phyloP scores from a whole-genome alignment of 148 eudicot species.

The Rhododendron simsii region DNA sequence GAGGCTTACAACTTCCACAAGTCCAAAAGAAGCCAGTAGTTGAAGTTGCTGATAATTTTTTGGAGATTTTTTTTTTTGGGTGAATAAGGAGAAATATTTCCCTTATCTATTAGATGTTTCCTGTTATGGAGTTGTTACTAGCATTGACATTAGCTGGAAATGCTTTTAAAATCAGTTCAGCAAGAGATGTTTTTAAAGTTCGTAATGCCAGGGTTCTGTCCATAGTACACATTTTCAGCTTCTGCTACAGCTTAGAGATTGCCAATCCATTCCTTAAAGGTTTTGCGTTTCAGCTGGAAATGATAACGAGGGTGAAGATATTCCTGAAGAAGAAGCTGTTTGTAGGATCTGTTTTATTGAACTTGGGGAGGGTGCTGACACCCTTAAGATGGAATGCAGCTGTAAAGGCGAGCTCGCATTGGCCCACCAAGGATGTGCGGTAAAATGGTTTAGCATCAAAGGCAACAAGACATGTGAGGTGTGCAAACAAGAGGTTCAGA shows the following conservation, averaged over 20 bases:
- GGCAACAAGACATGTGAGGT: slow-evolving; percentile 94
- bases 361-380: slow-evolving; percentile 77
- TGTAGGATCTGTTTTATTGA: slow-evolving; percentile 93
- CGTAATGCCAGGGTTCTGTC: background rate
- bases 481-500: slow-evolving; percentile 81
- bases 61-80: background rate
- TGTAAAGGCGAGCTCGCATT: slow-evolving; percentile 97
- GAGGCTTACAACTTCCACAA: background rate
- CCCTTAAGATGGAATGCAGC: slow-evolving; percentile 91
- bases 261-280: slow-evolving; percentile 30
- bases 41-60: background rate
- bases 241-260: slow-evolving; percentile 6
- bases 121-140: background rate
- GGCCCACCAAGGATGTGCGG: slow-evolving; percentile 88
- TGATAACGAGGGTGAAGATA: slow-evolving; percentile 54
- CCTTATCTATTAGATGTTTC: background rate
- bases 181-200: background rate
- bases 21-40: background rate
- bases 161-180: background rate
- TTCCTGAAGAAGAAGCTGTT: slow-evolving; percentile 91
- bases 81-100: background rate
- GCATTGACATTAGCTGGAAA: background rate
- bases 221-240: background rate
- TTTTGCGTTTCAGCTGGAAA: slow-evolving; percentile 41
- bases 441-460: slow-evolving; percentile 97